Evolutionary conservation across 2,329 filamentous ascomycete species (phyloP), one percentile per base, ranked within the genome.

Genomic region (Raffaelea arxii): DNA sequence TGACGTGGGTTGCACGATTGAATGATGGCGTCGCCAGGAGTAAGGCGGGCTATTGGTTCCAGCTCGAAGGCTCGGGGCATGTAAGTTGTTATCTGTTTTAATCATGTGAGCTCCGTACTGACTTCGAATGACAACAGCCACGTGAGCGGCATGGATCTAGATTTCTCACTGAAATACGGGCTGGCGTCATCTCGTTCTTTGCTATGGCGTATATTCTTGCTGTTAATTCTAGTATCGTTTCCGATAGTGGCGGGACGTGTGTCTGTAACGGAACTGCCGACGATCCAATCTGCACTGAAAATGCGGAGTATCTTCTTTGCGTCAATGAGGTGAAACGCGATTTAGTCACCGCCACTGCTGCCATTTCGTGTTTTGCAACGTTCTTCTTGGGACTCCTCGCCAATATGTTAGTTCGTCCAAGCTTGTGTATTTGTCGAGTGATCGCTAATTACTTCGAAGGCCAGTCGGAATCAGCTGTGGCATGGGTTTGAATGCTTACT

Each of bases 171-270:
- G 86, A 92, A 63, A 67, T 91, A 49, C 80, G 86, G 25, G 87
- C 86, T 32, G 87, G 86, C 2, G 61, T 91, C 47, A 87, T 86
- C 3, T 91, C 86, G 6, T 86, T 86, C 59, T 81, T 83, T 48
- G 84, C 82, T 4, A 88, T 88, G 86, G 82, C 84, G 16, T 90
- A 90, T 64, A 91, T 92, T 56, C 88, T 92, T 58, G 82, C 83
- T 10, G 80, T 82, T 51, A 81, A 82, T 75, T 72, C 80, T 12
- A 77, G 77, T 25, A 81, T 94, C 37, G 75, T 90, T 16, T 78
- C 84, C 7, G 78, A 89, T 53, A 82, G 80, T 5, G 87, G 87
- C 30, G 87, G 84, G 16, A 87, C 82, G 38, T 94, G 87, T 56
- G 69, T 79, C 16, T 91, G 86, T 56, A 41, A 36, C 22, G 65